Evolutionary conservation across 179 eudicot genomes (phyloP), one percentile per base, ranked within the genome.

Genomic region (Dionaea muscipula): DNA sequence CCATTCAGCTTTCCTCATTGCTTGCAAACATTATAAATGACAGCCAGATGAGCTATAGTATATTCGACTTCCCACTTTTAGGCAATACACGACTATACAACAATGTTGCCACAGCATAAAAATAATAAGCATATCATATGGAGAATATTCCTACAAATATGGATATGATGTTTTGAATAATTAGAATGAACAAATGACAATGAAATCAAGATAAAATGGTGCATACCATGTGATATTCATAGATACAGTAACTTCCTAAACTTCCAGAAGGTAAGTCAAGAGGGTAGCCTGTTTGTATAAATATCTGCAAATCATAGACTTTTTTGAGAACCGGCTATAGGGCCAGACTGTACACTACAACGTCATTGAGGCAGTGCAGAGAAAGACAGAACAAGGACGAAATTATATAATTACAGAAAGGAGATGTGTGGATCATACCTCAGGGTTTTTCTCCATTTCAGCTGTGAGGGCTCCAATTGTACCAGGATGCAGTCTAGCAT

Each of bases 221-320:
- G 28, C 72, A 41, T 81, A 87, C 96, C 98, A 87, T 91, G 78
- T 91, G 98, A 73, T 87, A 91, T 67, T 87, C 96, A 62, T 91
- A 91, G 57, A 91, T 91, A 57, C 98, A 91, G 66, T 91, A 91
- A 63, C 98, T 84, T 65, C 98, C 98, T 68, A 91, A 75, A 74
- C 94, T 91, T 76, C 98, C 96, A 54, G 98, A 91, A 44, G 98
- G 98, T 53, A 91, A 76, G 73, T 87, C 96, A 57, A 87, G 94
- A 33, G 94, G 98, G 64, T 91, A 91, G 61, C 98, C 98, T 24
- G 98, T 91, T 79, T 91, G 96, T 62, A 91, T 91, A 68, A 91
- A 91, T 56, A 91, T 91, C 94, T 91, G 94, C 78, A 72, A 18
- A 51, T 31, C 24, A 60, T 65, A 19, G 19, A 47, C 45, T 59